Base-by-base conservation (phyloP, 345 rosid genomes). In the Moricandia arvensis region DNA sequence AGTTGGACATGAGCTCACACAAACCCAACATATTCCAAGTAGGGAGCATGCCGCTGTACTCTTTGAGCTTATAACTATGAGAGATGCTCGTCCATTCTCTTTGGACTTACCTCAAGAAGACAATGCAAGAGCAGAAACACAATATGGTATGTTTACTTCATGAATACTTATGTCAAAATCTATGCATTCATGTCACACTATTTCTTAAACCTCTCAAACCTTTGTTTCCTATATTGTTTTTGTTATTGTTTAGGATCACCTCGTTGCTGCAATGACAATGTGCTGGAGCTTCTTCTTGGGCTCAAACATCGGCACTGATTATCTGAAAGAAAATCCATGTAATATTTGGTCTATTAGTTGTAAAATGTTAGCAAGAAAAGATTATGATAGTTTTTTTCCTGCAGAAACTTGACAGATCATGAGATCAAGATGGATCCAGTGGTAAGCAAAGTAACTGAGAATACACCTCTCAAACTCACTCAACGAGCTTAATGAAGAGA, bases 381-480 rank as follows among this genome's bases (percentile, higher is more conserved):
- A 69, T 8, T 29, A 31, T 69, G 16, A 51, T 26, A 60, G 8
- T n/a, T 13, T 29, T 29, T 60, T 26, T 35, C 11, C 6, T 30
- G 64, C 10, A 68, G 66, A 7, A 76, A 91, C 98, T 93, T 93
- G 94, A 75, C 87, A 86, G 80, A 93, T 85, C 86, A 89, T 81
- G 37, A 81, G 82, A 73, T 89, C 85, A 15, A 90, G 89, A 68
- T 88, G 91, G 66, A 78, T 84, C 98, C 98, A 94, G 62, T 91
- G 97, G 75, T 90, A 94, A 2, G 92, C 93, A 75, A 91, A 94
- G 79, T 94, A 94, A 72, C 91, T 91, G 27, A 94, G 91, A 34
- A 87, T 94, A 75, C 98, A 94, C 77, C 95, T 85, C 75, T 94
- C 95, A 21, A 94, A 80, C 83, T 94, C 97, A n/a, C 69, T 91